Evolutionary conservation across 257 asterid species (phyloP).

Genomic region (Penstemon barbatus): DNA sequence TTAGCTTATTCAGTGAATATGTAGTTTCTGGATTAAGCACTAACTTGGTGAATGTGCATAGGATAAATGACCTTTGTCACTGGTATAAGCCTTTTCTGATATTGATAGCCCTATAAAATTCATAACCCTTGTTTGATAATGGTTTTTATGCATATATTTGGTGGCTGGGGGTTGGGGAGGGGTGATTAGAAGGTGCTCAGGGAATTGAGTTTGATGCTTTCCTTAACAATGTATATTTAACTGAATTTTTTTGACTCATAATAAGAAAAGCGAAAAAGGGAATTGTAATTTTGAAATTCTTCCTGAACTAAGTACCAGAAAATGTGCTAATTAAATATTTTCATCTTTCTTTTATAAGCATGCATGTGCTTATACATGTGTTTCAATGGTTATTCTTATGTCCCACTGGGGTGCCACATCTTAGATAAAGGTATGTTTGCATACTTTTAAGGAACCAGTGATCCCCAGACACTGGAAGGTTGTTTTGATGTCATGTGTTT

Average conservation of each 20-base stretch:
- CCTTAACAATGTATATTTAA: background rate
- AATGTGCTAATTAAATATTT: background rate
- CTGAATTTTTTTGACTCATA: background rate
- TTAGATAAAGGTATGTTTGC: background rate
- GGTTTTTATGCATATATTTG: background rate
- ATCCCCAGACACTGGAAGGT: too few relatives aligned
- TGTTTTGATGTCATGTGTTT: background rate
- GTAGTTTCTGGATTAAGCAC: background rate
- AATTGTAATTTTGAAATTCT: too few relatives aligned
- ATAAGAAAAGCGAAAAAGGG: too few relatives aligned
- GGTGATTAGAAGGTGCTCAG: background rate
- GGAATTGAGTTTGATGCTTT: background rate
- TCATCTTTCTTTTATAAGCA: background rate
- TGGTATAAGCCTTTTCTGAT: slow-evolving; percentile 1
- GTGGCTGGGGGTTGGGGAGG: too few relatives aligned
- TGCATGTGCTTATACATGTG: background rate
- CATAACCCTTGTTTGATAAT: background rate
- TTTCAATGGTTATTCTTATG: background rate
- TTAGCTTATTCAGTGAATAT: background rate
- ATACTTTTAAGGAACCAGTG: too few relatives aligned
- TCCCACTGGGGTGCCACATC: slow-evolving; percentile 1
- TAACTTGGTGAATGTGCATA: background rate
- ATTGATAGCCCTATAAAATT: too few relatives aligned
- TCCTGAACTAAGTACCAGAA: background rate
- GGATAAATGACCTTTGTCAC: background rate